Evolutionary conservation across 305 asterid genomes (phyloP).

Genomic region (Solanum chacoense): DNA sequence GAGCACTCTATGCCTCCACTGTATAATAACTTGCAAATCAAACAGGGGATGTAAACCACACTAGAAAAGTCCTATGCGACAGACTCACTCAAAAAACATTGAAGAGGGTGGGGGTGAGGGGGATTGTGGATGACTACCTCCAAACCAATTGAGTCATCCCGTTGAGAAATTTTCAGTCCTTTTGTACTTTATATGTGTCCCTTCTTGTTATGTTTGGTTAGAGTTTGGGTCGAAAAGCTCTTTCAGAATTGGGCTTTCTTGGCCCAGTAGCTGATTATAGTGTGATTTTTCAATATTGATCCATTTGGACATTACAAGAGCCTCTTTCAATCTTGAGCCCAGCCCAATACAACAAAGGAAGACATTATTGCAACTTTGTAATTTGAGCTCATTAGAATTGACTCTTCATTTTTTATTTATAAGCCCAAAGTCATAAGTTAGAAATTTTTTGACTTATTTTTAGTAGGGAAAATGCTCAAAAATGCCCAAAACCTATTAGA

Average conservation of each 20-base stretch:
- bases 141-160: not conserved
- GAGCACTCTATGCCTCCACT: no score
- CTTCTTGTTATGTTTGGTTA: not conserved
- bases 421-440: no score
- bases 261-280: not conserved
- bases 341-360: not conserved
- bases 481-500: no score
- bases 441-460: no score
- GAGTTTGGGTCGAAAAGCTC: not conserved
- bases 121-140: not conserved
- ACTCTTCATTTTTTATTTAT: no score
- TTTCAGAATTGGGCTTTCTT: not conserved
- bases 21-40: not conserved
- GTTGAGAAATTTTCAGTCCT: not conserved
- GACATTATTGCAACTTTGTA: not conserved
- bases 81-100: rapidly evolving
- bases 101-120: no score
- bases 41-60: no score
- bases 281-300: not conserved
- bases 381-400: not conserved
- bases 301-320: not conserved
- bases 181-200: not conserved
- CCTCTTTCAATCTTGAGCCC: not conserved
- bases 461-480: no score
- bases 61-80: not conserved